A percentile compares a stretch with the other conserved stretches of the same genome.
Conservation (phyloP, 345 rosid genomes). For the Microcos paniculata region DNA sequence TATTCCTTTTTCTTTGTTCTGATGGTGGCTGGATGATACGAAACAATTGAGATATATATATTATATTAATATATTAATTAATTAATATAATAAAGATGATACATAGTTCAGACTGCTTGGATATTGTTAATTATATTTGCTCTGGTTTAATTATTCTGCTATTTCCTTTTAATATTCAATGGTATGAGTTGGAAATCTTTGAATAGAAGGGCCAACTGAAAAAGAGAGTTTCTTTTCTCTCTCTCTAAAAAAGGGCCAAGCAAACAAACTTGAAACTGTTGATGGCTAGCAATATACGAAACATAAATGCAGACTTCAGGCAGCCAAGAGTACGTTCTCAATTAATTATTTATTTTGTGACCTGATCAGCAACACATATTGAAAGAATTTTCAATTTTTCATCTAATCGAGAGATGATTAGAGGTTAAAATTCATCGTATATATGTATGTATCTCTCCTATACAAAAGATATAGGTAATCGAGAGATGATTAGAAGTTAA, state of each 20-base stretch:
- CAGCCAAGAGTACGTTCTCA: not conserved
- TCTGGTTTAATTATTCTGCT: not conserved
- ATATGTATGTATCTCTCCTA: too few species aligned
- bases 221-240: not conserved
- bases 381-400: too few species aligned
- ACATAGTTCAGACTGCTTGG: too few species aligned
- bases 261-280: slow-evolving; percentile 1
- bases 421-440: too few species aligned
- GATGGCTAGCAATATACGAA: not conserved
- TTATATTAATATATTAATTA: too few species aligned
- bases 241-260: not conserved
- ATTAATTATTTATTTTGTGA: not conserved
- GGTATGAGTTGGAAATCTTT: not conserved
- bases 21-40: too few species aligned
- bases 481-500: too few species aligned
- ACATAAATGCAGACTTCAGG: not conserved
- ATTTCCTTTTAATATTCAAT: not conserved
- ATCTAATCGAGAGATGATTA: too few species aligned
- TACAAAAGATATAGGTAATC: too few species aligned
- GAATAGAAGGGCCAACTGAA: not conserved
- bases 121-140: not conserved
- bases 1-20: too few species aligned
- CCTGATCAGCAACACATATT: not conserved
- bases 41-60: too few species aligned
- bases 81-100: too few species aligned